Evolutionary conservation across 148 eudicot species (phyloP).

Genomic region (Vaccinium corymbosum): DNA sequence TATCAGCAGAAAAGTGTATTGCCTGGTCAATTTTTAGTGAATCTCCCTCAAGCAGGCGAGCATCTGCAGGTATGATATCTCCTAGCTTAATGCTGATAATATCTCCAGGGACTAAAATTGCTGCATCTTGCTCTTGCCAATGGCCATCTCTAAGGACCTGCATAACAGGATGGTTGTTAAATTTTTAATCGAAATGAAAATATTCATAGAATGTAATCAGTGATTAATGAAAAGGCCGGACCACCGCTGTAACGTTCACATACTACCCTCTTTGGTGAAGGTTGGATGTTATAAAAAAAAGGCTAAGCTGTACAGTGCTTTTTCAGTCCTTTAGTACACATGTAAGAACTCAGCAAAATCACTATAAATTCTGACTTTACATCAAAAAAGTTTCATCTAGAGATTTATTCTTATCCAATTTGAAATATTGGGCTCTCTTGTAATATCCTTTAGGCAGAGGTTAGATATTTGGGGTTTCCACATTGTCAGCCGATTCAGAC

Average conservation of each 20-base stretch:
- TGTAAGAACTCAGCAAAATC: background rate
- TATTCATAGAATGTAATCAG: background rate
- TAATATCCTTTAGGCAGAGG: background rate
- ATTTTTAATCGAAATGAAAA: background rate
- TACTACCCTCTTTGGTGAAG: slow-evolving; percentile 3
- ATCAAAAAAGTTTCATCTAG: background rate
- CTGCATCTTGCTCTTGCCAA: slow-evolving; percentile 75
- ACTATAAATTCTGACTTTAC: background rate
- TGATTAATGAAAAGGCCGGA: background rate
- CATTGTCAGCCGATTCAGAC: background rate
- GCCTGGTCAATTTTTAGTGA: slow-evolving; percentile 68
- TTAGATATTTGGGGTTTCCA: background rate
- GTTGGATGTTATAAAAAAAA: background rate
- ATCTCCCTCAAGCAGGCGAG: slow-evolving; percentile 77
- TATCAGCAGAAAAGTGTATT: slow-evolving; percentile 15
- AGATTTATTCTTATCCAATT: background rate
- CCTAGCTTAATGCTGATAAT: slow-evolving; percentile 72
- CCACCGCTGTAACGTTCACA: background rate
- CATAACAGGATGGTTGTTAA: slow-evolving; percentile 9
- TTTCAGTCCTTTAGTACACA: background rate
- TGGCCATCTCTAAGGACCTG: slow-evolving; percentile 70
- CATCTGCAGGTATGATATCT: slow-evolving; percentile 80
- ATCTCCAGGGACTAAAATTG: slow-evolving; percentile 67
- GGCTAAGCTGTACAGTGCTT: background rate
- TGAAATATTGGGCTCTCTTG: background rate